phyloP scores from a whole-genome alignment of 2,329 filamentous ascomycete species.

The Hypoxylon sp. region DNA sequence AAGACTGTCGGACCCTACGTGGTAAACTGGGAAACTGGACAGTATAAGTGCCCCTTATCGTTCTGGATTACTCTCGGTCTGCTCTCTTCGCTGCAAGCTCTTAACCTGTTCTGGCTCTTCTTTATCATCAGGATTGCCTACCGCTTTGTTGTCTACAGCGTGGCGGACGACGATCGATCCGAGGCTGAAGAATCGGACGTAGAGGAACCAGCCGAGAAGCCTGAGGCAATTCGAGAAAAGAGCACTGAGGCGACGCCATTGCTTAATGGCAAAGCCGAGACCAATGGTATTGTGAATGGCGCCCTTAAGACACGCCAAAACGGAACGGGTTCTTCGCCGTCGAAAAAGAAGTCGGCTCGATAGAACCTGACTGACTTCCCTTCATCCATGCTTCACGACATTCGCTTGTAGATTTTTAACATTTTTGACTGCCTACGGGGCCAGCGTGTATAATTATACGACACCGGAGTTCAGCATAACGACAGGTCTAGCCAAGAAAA shows the following conservation, averaged over 20 bases:
- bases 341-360: conserved; percentile 49
- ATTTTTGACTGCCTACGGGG: conserved; percentile 12
- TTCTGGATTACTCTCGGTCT: conserved; percentile 77
- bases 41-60: conserved; percentile 82
- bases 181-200: conserved; percentile 76
- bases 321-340: conserved; percentile 38
- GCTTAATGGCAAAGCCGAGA: conserved; percentile 52
- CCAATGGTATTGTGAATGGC: conserved; percentile 50
- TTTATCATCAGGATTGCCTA: conserved; percentile 82
- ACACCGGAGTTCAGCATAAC: conserved; percentile 38
- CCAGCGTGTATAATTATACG: conserved; percentile 37
- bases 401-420: conserved; percentile 40
- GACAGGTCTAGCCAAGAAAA: conserved; percentile 26
- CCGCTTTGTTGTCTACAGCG: conserved; percentile 74
- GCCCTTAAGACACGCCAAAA: conserved; percentile 44
- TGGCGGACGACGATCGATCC: conserved; percentile 79
- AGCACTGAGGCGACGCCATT: conserved; percentile 39
- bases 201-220: conserved; percentile 59
- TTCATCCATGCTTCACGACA: conserved; percentile 32
- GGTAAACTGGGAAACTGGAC: conserved; percentile 81
- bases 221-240: conserved; percentile 44
- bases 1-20: conserved; percentile 80
- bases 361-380: conserved; percentile 31
- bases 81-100: conserved; percentile 76
- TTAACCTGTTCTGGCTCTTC: conserved; percentile 88